Base-by-base conservation (phyloP, 371 early-diverging fungal genomes). In the Rhizopus sp. region DNA sequence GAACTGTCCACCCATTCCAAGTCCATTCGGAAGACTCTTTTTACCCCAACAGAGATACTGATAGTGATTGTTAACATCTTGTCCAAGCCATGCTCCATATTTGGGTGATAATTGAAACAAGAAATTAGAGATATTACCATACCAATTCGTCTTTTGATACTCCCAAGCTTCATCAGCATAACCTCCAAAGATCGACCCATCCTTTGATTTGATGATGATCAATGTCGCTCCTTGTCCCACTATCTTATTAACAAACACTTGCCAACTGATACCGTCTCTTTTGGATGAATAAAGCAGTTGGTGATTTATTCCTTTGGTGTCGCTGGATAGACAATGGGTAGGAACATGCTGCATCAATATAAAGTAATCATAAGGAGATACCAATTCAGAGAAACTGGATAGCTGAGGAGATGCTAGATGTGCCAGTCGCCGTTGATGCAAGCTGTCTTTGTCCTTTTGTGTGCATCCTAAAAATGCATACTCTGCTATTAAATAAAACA, bases 11-110 rank as follows among this genome's bases (percentile, higher is more conserved):
- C 93, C 94, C 69, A n/a, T n/a, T n/a, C 88, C 93, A 33, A 91
- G 68, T 69, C 94, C 95, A 70, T 94, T 96, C n/a, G n/a, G n/a
- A n/a, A n/a, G n/a, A n/a, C n/a, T n/a, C n/a, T n/a, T n/a, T n/a
- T n/a, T n/a, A n/a, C n/a, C n/a, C n/a, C 82, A 87, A 58, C 93
- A 92, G 40, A 93, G 72, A 66, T 94, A 96, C 57, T 92, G 90
- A 61, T 83, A 93, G 68, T 94, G 85, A 35, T 66, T 52, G 70
- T n/a, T n/a, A n/a, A n/a, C 72, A 0, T 81, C 65, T 0, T 53
- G 70, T 7, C n/a, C 33, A 5, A n/a, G 12, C 59, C 59, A 64
- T 7, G 34, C 52, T 7, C 59, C 52, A 31, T 50, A 59, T 0
- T 6, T 30, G 13, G 29, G 10, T 6, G 41, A 34, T 5, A 68